Evolutionary conservation across 75 land plant species (phyloP).

Genomic region (Cupressus sempervirens): DNA sequence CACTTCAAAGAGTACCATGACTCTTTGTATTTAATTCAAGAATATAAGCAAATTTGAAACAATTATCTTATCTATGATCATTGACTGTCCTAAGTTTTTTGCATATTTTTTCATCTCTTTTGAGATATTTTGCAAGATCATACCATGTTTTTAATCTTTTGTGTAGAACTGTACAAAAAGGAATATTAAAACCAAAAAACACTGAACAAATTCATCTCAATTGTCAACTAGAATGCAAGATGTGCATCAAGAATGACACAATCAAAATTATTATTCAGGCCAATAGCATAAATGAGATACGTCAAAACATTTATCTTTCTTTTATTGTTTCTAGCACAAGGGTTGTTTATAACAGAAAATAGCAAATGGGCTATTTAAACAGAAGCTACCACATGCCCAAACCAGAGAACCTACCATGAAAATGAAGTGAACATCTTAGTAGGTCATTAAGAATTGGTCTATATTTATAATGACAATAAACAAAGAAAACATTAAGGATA

Average conservation of each 20-base stretch:
- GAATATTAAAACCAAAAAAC: neutral
- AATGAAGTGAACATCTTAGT: neutral
- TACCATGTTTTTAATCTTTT: neutral
- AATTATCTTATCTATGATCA: too few species aligned
- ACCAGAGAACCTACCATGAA: neutral
- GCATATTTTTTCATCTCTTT: too few species aligned
- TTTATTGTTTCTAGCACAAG: neutral
- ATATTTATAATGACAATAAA: neutral
- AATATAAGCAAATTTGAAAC: too few species aligned
- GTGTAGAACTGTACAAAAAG: neutral
- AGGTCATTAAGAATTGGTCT: neutral
- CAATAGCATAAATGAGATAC: neutral
- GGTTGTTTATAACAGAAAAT: too few species aligned
- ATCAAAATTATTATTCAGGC: neutral
- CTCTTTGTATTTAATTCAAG: too few species aligned
- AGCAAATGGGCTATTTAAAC: neutral
- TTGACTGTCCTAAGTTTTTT: too few species aligned
- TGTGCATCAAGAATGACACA: neutral
- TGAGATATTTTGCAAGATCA: too few species aligned
- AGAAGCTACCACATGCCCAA: neutral
- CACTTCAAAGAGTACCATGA: too few species aligned
- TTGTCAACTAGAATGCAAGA: neutral
- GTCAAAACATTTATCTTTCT: neutral
- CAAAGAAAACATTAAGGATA: neutral
- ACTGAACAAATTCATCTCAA: neutral